These are phyloP conservation scores for Mycena filopes DNA, from an alignment of 768 basidiomycete species.

Conservation along the genomic window DNA sequence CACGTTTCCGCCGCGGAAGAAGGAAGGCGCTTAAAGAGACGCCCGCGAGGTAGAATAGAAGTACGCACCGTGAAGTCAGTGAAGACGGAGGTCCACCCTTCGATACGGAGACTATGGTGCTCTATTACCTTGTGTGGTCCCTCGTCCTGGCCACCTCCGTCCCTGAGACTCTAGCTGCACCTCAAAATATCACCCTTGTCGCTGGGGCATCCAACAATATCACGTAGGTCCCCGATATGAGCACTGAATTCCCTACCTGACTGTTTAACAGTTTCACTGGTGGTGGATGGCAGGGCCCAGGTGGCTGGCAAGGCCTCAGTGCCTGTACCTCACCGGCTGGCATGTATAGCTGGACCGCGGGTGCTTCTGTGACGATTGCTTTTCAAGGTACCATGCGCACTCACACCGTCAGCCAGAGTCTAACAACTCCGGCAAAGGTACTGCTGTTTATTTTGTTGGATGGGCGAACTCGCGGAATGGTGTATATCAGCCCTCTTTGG, in stretches of 20 bases:
- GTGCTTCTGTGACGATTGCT: not conserved
- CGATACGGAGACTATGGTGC: too few relatives aligned
- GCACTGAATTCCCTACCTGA: not conserved
- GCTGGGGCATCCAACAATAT: not conserved
- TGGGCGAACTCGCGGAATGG: conserved; percentile 3
- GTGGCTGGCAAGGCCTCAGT: not conserved
- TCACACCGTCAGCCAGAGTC: not conserved
- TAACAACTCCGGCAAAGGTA: not conserved
- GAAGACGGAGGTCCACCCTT: too few relatives aligned
- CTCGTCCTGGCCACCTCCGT: not conserved
- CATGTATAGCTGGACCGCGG: not conserved
- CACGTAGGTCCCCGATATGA: not conserved
- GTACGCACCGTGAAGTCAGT: too few relatives aligned
- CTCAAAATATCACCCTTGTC: conserved; percentile 1
- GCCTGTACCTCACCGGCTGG: not conserved
- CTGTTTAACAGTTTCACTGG: conserved; percentile 1
- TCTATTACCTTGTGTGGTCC: too few relatives aligned
- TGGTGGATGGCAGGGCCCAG: not conserved
- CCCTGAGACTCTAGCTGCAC: not conserved
- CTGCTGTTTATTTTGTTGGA: conserved; percentile 4
- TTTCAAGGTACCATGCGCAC: not conserved
- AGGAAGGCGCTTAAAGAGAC: too few relatives aligned
- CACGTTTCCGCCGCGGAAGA: too few relatives aligned
- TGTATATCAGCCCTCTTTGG: conserved; percentile 1
- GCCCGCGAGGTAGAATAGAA: too few relatives aligned